Evolutionary conservation across 768 basidiomycete genomes (phyloP).

Genomic region (Mycena vulgaris): DNA sequence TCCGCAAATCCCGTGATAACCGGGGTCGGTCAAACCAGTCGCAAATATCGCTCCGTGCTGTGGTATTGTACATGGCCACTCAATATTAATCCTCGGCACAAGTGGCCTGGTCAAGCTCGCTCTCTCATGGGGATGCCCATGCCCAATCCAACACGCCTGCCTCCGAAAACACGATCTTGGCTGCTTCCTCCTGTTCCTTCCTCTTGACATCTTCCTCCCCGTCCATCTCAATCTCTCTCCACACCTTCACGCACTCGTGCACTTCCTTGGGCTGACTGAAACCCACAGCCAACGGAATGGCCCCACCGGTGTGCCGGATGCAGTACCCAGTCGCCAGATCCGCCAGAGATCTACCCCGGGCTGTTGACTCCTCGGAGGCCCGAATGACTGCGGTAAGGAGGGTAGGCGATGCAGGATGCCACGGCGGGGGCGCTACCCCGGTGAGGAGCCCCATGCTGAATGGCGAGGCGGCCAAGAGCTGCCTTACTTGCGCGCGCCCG

Average conservation of each 20-base stretch:
- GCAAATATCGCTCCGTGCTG: too few species aligned
- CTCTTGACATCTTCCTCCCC: conserved; percentile 49
- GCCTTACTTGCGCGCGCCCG: conserved; percentile 74
- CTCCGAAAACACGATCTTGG: conserved; percentile 60
- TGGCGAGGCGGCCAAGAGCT: conserved; percentile 85
- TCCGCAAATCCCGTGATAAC: too few species aligned
- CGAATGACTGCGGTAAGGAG: conserved; percentile 60
- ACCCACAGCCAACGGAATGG: conserved; percentile 80
- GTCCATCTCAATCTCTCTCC: conserved; percentile 70
- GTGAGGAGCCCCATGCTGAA: conserved; percentile 88
- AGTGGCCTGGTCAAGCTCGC: conserved; percentile 17
- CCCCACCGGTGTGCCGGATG: conserved; percentile 61
- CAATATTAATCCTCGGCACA: too few species aligned
- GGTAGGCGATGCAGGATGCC: conserved; percentile 82
- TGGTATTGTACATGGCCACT: too few species aligned
- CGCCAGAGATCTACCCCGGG: conserved; percentile 66
- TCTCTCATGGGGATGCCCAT: conserved; percentile 72
- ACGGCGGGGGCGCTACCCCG: conserved; percentile 63
- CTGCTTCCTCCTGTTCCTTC: conserved; percentile 61
- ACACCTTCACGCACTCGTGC: conserved; percentile 78
- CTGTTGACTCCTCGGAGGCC: conserved; percentile 50
- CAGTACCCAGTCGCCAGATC: conserved; percentile 84
- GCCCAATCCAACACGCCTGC: conserved; percentile 75
- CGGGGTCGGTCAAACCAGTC: too few species aligned
- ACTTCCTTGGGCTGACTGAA: conserved; percentile 82